Percentiles rank a stretch among this genome's conserved stretches.
These are phyloP conservation scores for Penicillium sp. DNA, from an alignment of 2,329 filamentous ascomycete genomes.

Conservation along the genomic window DNA sequence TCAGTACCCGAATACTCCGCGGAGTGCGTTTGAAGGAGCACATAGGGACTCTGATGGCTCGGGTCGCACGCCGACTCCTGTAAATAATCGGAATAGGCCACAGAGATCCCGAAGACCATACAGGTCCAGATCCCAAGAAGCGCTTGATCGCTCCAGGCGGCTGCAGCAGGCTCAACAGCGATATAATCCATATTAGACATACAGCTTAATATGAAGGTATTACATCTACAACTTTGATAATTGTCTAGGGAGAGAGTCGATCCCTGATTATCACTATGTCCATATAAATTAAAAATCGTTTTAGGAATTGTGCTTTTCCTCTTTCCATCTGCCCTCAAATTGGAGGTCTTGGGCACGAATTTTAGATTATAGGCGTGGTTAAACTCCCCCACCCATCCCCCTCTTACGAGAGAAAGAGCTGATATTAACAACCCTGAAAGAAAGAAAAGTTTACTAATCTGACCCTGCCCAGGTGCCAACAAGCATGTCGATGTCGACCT, in stretches of 20 bases:
- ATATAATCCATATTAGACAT: slow-evolving; percentile 6
- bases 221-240: not conserved
- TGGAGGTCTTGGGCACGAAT: too few relatives aligned
- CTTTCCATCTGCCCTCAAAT: too few relatives aligned
- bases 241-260: not conserved
- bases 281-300: not conserved
- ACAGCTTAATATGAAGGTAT: too few relatives aligned
- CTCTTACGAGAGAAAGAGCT: too few relatives aligned
- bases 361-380: too few relatives aligned
- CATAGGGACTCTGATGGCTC: slow-evolving; percentile 5
- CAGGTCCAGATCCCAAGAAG: slow-evolving; percentile 1
- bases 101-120: slow-evolving; percentile 2
- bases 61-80: slow-evolving; percentile 10
- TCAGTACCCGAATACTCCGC: slow-evolving; percentile 58
- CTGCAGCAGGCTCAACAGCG: slow-evolving; percentile 11
- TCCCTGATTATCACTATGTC: too few relatives aligned
- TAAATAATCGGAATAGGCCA: not conserved
- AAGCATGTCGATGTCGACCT: too few relatives aligned
- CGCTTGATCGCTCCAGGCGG: slow-evolving; percentile 2
- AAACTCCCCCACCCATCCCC: too few relatives aligned
- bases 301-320: not conserved
- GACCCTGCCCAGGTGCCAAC: too few relatives aligned
- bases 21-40: not conserved
- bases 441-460: too few relatives aligned
- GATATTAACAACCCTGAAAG: too few relatives aligned